Base-by-base conservation (phyloP, 352 stramenopile species). In the Pythium aquatile region DNA sequence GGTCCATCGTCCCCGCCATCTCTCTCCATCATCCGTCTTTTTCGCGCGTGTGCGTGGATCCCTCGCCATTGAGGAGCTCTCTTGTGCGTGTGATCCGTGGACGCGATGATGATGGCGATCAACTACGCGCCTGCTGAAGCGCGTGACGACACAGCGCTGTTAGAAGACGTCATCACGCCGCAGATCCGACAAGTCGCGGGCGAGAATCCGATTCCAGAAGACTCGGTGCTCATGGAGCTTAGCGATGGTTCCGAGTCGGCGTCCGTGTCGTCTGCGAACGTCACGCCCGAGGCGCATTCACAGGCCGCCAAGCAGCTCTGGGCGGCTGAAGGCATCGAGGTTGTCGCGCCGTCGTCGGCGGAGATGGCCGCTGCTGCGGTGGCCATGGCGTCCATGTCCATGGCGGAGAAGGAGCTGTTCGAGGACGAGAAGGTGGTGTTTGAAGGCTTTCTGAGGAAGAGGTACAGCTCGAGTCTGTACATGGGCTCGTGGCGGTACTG, bases 401-500 rank as follows among this genome's bases (percentile, higher is more conserved):
- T 61, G 29, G 49, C 30, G 28, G 61, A 67, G 14, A 67, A 67
- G 49, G 63, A 62, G 33, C 55, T 20, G 32, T 20, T 33, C 28
- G 40, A 48, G 48, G 44, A 55, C 52, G 61, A 58, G 17, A 62
- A 61, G 24, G 49, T 67, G 16, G 32, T 33, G 14, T 87, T 76
- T 63, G 73, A 78, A 58, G 83, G 81, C 0, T 84, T 78, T 48
- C 60, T 93, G 30, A 79, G 83, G 63, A 93, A 91, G 56, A 78
- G 83, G 24, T 93, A 88, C 58, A 75, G 70, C 52, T 75, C 64
- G 61, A 88, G 74, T 59, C 51, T 87, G 44, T 93, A 91, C 74
- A 91, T 93, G 83, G 83, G 83, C 33, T 85, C 79, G 55, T 88
- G 78, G 79, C 77, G 83, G 20, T 93, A 80, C 62, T 93, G 79